Evolutionary conservation across 2,329 filamentous ascomycete species (phyloP), one percentile per base, ranked within the genome.

Genomic region (Dothiorella sarmentorum): DNA sequence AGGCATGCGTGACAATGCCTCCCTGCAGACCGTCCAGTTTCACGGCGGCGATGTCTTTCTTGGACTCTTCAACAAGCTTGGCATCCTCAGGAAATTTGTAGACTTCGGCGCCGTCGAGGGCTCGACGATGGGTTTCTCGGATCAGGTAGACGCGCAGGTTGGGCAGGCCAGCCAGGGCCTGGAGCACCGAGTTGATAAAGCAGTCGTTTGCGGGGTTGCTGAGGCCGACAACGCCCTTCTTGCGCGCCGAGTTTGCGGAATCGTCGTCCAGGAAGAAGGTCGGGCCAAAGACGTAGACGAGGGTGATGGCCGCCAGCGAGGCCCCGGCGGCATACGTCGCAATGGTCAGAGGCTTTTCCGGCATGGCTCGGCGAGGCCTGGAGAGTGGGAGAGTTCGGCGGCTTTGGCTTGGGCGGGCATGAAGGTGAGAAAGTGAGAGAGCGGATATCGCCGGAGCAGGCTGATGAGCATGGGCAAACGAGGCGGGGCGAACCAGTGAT

Each of bases 231-330:
- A 95, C 90, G 60, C 90, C 89, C 70, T 90, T 93, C 75, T 91
- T 94, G 66, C 89, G 86, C 62, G 77, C 76, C 58, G 82, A 83
- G 61, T 74, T 78, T 20, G 58, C 49, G 53, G 86, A 82, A 59
- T 94, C 89, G 69, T 87, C 86, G 75, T 99, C 93, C 72, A 97
- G 87, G 67, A 96, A 90, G 75, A 93, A 97, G 55, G 92, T 97
- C n/a, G 94, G 94, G 7, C 88, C 91, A 75, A 99, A 97, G 66
- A 97, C 93, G 75, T 97, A 99, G 72, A 97, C 90, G 60, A 97
- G 84, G 29, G 94, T 93, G 63, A 96, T 90, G 62, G 94, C 94
- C 58, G 94, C 94, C 63, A 99, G 87, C 57, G 92, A 96, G 61
- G 93, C 94, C 66, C 93, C 93, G 61, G 93, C 94, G 68, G 94